Base-by-base conservation (phyloP, 306 rosid species). In the Lagenaria siceraria region DNA sequence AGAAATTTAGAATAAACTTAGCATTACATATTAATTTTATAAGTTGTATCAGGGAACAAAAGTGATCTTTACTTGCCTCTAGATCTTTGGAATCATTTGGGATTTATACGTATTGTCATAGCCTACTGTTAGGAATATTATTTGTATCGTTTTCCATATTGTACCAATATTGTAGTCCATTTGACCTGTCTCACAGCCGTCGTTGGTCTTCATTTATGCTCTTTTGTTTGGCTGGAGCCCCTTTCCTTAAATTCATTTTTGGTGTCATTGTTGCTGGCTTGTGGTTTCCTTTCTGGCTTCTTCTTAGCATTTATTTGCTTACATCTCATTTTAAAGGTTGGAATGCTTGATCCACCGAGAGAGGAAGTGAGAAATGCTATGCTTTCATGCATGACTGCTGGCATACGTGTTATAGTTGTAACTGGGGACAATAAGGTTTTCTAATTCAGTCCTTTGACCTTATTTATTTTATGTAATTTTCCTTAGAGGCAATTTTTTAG, bases 321-420 rank as follows among this genome's bases (percentile, higher is more conserved):
- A 46, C 14, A 24, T 66, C 31, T 21, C 10, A 48, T 71, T 74
- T 75, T 83, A 84, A 85, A 94, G 98, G 93, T 92, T 75, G 98
- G 98, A 84, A 92, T 95, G 97, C 95, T 85, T 80, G 99, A 95
- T 89, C 99, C 97, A 86, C 99, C 99, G 31, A 87, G 99, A 80
- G 99, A 88, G 81, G 99, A 95, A 90, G 99, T 95, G 82, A 88
- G 89, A 88, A 89, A 86, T 81, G 97, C 99, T 63, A 92, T 95
- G 97, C 84, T 92, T 81, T 80, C 97, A 42, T 95, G 99, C 82
- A 95, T 90, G 96, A 90, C 91, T 66, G 99, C 99, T 43, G 99
- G 99, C 77, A 95, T 95, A 78, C 99, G 99, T 6, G 99, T 95
- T 84, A 95, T 95, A n/a, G 97, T 95, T 81, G 97, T 95, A 76